A percentile compares a stretch with the other conserved stretches of the same genome.
Evolutionary conservation across 192 early-diverging fungal species (phyloP).

Genomic region (Pilobolus umbonatus): DNA sequence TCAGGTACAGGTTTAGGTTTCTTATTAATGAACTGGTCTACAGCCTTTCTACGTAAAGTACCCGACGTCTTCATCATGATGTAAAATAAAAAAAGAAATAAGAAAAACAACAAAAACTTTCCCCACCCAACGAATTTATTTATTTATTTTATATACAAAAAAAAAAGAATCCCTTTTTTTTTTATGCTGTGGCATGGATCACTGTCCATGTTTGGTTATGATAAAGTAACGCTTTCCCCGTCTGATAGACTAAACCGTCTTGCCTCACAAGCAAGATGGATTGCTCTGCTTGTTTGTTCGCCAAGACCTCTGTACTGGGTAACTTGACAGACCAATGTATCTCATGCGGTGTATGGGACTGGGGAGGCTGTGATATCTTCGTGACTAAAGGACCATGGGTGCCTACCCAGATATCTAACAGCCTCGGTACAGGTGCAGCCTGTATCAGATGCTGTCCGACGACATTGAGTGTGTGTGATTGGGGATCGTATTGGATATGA

Average conservation of each 20-base stretch:
- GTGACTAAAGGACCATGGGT: constrained; percentile 38
- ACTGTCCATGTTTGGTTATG: constrained; percentile 16
- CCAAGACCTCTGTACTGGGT: constrained; percentile 32
- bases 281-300: constrained; percentile 21
- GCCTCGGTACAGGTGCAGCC: constrained; percentile 13
- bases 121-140: no score
- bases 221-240: constrained; percentile 25
- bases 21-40: constrained; percentile 14
- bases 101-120: not conserved
- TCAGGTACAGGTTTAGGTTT: not conserved
- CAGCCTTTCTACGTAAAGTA: constrained; percentile 8
- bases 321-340: constrained; percentile 19
- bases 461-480: constrained; percentile 39
- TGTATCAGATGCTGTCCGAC: constrained; percentile 37
- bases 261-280: constrained; percentile 27
- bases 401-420: constrained; percentile 48
- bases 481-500: constrained; percentile 36
- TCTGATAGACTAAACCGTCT: constrained; percentile 30
- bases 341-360: constrained; percentile 12
- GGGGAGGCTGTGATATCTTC: constrained; percentile 5
- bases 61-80: constrained; percentile 8
- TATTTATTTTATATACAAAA: no score
- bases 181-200: constrained; percentile 8
- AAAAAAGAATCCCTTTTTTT: not conserved
- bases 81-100: not conserved